Percentiles rank a stretch among this genome's conserved stretches.
phyloP scores from a whole-genome alignment of 2,329 filamentous ascomycete species.

The Beauveria brongniartii region DNA sequence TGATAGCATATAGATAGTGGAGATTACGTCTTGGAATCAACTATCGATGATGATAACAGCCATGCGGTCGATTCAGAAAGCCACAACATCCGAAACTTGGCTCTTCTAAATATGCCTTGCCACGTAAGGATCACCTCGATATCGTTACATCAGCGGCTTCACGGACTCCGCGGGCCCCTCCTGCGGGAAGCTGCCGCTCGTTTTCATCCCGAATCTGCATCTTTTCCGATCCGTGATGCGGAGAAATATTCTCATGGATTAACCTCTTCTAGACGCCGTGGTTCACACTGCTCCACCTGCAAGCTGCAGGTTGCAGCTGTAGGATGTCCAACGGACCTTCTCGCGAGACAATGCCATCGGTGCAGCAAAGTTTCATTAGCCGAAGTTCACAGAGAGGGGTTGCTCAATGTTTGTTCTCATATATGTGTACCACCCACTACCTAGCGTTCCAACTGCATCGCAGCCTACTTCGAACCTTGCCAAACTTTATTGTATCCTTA shows the following conservation, averaged over 20 bases:
- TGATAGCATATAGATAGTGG: too few relatives aligned
- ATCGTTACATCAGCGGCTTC: not conserved
- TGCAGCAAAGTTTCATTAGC: not conserved
- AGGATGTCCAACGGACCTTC: not conserved
- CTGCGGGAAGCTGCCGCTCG: not conserved
- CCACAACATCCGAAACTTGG: not conserved
- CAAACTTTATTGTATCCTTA: not conserved
- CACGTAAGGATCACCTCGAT: not conserved
- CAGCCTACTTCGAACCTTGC: not conserved
- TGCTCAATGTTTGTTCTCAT: not conserved
- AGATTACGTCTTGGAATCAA: too few relatives aligned
- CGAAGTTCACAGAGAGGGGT: not conserved
- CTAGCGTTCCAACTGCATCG: not conserved
- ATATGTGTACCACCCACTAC: not conserved
- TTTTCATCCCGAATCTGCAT: not conserved
- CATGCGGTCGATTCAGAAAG: too few relatives aligned
- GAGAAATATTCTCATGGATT: not conserved
- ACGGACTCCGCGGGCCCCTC: not conserved
- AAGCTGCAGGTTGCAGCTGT: not conserved
- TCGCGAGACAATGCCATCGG: not conserved
- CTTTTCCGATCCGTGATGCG: not conserved
- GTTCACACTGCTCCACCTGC: not conserved
- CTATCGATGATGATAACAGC: too few relatives aligned
- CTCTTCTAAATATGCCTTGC: not conserved
- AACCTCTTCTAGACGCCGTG: not conserved